Evolutionary conservation across 495 filamentous ascomycete genomes (phyloP).

Genomic region (Tuber magnatum): DNA sequence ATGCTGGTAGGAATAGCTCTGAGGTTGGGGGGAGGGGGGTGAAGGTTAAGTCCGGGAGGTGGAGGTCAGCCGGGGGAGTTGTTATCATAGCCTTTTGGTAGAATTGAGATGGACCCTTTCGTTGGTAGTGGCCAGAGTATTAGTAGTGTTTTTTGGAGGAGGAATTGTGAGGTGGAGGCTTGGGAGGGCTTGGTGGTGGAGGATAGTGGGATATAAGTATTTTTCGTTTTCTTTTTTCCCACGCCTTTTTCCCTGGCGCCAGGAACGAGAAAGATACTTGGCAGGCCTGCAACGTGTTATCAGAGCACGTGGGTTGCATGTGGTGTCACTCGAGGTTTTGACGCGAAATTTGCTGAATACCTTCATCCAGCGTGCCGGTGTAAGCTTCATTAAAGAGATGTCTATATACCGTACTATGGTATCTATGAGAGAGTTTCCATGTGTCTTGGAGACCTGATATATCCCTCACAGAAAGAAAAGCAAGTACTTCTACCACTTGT

Average conservation of each 20-base stretch:
- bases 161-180: background rate
- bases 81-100: background rate
- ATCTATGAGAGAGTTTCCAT: background rate
- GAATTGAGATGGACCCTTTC: background rate
- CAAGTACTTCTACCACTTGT: background rate
- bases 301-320: background rate
- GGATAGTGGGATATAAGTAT: background rate
- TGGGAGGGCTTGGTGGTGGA: background rate
- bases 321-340: background rate
- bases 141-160: background rate
- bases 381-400: background rate
- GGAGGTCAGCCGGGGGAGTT: background rate
- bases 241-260: background rate
- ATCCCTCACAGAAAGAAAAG: background rate
- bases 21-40: conserved; percentile 31
- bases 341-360: background rate
- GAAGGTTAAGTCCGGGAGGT: conserved; percentile 20
- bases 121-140: background rate
- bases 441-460: background rate
- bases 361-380: no score
- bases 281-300: background rate
- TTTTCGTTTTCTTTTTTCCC: background rate
- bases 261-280: background rate
- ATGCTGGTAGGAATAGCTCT: conserved; percentile 45
- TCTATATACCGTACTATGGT: background rate